A percentile compares a stretch with the other conserved stretches of the same genome.
Conservation (phyloP, 208 protist genomes). For the Trypanosomatidae sp. region DNA sequence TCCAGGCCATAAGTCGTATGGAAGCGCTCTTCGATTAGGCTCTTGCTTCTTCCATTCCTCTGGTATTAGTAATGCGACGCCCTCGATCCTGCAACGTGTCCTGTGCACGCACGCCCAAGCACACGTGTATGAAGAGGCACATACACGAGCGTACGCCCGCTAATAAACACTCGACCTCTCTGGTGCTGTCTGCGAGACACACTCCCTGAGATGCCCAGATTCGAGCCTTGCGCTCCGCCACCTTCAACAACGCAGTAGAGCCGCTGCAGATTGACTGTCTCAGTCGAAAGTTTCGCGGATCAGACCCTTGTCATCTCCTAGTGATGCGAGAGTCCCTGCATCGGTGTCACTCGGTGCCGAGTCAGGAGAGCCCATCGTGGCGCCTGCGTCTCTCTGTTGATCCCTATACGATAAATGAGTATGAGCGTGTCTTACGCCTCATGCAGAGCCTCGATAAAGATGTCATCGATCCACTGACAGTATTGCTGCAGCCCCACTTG, state of each 20-base stretch:
- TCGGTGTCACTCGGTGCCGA: not conserved
- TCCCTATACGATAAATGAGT: not conserved
- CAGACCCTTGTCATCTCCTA: not conserved
- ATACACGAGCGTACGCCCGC: not conserved
- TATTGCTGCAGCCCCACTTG: constrained; percentile 36
- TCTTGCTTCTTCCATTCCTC: not conserved
- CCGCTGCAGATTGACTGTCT: not conserved
- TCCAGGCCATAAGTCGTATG: not conserved
- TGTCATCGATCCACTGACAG: constrained; percentile 54
- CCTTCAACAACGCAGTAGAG: not conserved
- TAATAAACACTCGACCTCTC: not conserved
- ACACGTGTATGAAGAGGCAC: not conserved
- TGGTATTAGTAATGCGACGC: not conserved
- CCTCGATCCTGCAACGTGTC: not conserved
- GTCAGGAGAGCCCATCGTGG: not conserved
- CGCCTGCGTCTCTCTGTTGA: not conserved
- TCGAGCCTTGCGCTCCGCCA: not conserved
- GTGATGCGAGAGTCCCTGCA: not conserved
- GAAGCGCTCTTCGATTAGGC: not conserved
- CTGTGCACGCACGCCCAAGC: not conserved
- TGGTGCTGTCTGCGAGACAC: not conserved
- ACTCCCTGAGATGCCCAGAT: not conserved
- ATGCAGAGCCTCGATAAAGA: constrained; percentile 35
- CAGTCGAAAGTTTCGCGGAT: not conserved
- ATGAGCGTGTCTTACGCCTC: not conserved